Base-by-base conservation (phyloP, 2,329 filamentous ascomycete genomes). In the Fusarium hostae region DNA sequence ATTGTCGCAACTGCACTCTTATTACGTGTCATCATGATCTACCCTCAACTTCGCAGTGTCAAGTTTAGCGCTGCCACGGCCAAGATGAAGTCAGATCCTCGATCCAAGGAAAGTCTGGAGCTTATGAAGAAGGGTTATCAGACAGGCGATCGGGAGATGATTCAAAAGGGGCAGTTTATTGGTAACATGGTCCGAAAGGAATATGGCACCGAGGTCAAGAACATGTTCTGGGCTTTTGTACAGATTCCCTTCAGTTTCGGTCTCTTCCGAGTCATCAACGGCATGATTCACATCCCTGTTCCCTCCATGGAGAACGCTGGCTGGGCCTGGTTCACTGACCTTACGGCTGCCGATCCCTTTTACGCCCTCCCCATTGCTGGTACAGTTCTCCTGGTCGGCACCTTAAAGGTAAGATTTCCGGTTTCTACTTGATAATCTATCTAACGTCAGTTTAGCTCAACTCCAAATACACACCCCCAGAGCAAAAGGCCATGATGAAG, bases 241-340 rank as follows among this genome's bases (percentile, higher is more conserved):
- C 83, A 87, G 75, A 76, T 92, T 16, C 90, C 94, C 9, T 85
- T 97, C 71, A 92, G 92, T 67, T 94, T 90, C 80, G 94, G 94
- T 75, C 90, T 92, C 66, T 98, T 95, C 85, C 89, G 92, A 66
- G 84, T 95, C 48, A 80, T 97, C 70, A 87, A 89, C 58, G 90
- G 87, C 73, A 97, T 97, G 92, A 82, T 89, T 2, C 80, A 85
- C 26, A 83, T 98, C 51, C 95, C 95, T 7, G 94, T 98, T 9
- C 95, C 95, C 0, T 91, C 89, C 2, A 81, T 98, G 71, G 88
- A 93, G 75, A 84, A 82, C 2, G 93, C 92, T 35, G 91, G 93
- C 5, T 82, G 90, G 39, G 82, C 90, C 43, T 99, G 96, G 96
- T 88, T 98, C 73, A 82, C 84, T 3, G 92, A 98, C 79, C 81